Base-by-base conservation (phyloP, 148 eudicot species). In the Vaccinium myrtillus region DNA sequence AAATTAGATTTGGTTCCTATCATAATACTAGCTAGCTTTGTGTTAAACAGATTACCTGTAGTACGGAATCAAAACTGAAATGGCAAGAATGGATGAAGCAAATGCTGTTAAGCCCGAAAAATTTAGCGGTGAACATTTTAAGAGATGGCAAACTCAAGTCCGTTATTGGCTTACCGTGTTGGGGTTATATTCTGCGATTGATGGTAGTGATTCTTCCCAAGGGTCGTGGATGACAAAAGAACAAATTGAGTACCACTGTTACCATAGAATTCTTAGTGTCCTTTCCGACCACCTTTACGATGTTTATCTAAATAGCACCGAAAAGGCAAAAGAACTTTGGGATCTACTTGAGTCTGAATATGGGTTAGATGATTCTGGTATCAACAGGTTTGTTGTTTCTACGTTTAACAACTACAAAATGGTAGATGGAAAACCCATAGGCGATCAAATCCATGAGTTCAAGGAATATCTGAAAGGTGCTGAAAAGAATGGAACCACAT, bases 351-450 rank as follows among this genome's bases (percentile, higher is more conserved):
- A 75, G 51, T 23, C 7, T 4, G 14, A 77, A 30, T 77, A 50
- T 77, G 27, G 55, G 4, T 15, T 80, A 55, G 69, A 80, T 0
- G 48, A 80, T 80, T 69, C 39, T 5, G 32, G 61, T 25, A 8
- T 30, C 13, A 79, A 79, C 1, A 27, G 82, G 18, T 79, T 54
- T 15, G 8, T 8, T 14, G 49, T 15, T 0, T 79, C 69, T 12
- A 55, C 27, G 0, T 79, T 54, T 32, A 79, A 54, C 10, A 55
- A 79, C n/a, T 79, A 55, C 15, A 79, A 79, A 59, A 80, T 80
- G 50, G 71, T 58, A 2, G 83, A 58, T 61, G 43, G n/a, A 4
- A 80, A 80, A 32, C 54, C 53, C 11, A 19, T 43, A 18, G 32
- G 54, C 36, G 32, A 21, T 43, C 23, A 80, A 80, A 61, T 80